Conservation (phyloP, 495 filamentous ascomycete species). For the Aspergillus nanangensis region DNA sequence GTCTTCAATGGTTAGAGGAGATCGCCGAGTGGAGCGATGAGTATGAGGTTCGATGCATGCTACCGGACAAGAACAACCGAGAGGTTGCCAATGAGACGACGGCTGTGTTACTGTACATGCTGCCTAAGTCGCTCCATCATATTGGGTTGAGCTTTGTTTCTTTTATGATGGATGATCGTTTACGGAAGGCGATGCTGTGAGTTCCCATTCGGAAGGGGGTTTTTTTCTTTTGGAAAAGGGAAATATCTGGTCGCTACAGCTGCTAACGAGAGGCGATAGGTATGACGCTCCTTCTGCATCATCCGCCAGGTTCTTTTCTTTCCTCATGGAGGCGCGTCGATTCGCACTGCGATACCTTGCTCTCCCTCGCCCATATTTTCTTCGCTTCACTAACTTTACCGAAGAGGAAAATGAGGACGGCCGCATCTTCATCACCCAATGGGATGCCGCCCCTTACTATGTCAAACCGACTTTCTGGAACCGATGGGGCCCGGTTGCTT, state of each 20-base stretch:
- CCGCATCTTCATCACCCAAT: slow-evolving; percentile 44
- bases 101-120: slow-evolving; percentile 52
- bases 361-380: slow-evolving; percentile 48
- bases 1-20: slow-evolving; percentile 63
- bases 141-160: slow-evolving; percentile 47
- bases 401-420: slow-evolving; percentile 44
- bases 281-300: slow-evolving; percentile 39
- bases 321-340: slow-evolving; percentile 42
- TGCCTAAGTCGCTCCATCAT: slow-evolving; percentile 46
- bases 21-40: slow-evolving; percentile 51
- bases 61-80: slow-evolving; percentile 50
- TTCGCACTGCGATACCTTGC: slow-evolving; percentile 51
- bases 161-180: slow-evolving; percentile 58
- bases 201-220: slow-evolving; percentile 17
- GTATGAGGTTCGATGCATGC: slow-evolving; percentile 56
- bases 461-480: slow-evolving; percentile 57
- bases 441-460: slow-evolving; percentile 55
- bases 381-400: slow-evolving; percentile 34
- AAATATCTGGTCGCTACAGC: not conserved
- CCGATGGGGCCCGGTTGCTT: slow-evolving; percentile 54
- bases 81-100: slow-evolving; percentile 52
- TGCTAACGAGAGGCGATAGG: too few species aligned
- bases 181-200: slow-evolving; percentile 62
- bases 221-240: not conserved
- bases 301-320: slow-evolving; percentile 34